Conservation (phyloP, 305 asterid genomes). For the Fraxinus sp. region DNA sequence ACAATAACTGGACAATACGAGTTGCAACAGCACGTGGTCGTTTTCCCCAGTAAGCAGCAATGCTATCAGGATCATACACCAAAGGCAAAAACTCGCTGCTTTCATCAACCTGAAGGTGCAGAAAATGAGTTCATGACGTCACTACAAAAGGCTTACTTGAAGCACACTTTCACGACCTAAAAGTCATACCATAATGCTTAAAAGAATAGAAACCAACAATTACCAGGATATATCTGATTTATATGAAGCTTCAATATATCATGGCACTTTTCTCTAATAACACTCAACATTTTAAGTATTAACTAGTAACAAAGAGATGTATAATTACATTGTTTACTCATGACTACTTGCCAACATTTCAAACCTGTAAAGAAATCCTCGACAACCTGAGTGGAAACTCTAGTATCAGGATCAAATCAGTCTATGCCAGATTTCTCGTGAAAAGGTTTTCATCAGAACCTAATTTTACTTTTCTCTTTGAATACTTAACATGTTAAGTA, state of each 20-base stretch:
- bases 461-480: neutral
- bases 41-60: conserved; percentile 93
- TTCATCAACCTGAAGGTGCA: conserved; percentile 70
- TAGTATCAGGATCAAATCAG: neutral
- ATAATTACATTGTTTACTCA: neutral
- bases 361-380: neutral
- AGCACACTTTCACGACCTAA: conserved; percentile 2
- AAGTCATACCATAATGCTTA: conserved; percentile 1
- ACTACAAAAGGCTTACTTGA: conserved; percentile 3
- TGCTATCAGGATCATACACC: conserved; percentile 81
- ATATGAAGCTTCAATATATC: neutral
- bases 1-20: conserved; percentile 74
- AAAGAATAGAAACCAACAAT: conserved; percentile 8
- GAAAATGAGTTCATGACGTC: conserved; percentile 7
- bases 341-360: neutral
- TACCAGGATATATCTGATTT: neutral
- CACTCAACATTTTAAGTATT: neutral
- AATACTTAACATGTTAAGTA: neutral
- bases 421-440: neutral
- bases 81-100: conserved; percentile 91
- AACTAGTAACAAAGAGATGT: conserved; percentile 1
- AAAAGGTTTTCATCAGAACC: neutral
- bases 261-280: neutral
- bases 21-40: conserved; percentile 94
- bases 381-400: neutral